Base-by-base conservation (phyloP, 2,329 filamentous ascomycete species). In the Xylaria sp. region DNA sequence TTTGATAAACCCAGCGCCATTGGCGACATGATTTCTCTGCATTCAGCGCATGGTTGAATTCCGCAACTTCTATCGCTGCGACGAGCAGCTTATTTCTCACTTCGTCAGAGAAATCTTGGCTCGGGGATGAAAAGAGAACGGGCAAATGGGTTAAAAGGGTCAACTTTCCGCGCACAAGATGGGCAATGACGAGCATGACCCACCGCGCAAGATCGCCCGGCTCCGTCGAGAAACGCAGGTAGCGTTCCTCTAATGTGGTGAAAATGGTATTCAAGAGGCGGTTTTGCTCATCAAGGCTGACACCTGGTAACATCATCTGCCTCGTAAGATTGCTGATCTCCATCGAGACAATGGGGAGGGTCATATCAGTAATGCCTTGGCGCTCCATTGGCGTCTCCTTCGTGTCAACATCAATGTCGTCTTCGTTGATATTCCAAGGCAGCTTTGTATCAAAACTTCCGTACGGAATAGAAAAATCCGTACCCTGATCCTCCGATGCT, bases 141-240 rank as follows among this genome's bases (percentile, higher is more conserved):
- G 90, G 90, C 68, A 94, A 88, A 70, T 94, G 90, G 2, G 92
- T 83, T 62, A 93, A 83, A 35, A 95, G 81, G 78, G 88, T 91
- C 80, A 93, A 87, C 75, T 93, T 94, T 54, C 88, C 87, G 77
- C 93, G 85, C 64, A 93, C 87, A 31, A 94, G 80, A 9, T 90
- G 85, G 3, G 86, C 83, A 23, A 91, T 81, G 27, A 89, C 90
- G 3, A 78, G 62, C 0, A 69, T 68, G 0, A 79, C 75, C 79
- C 80, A 80, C 53, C 76, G 74, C 1, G 64, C 51, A 19, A 79
- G 71, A 51, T 75, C 73, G 0, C 59, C 68, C 1, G 70, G 53
- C 3, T 77, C 72, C 1, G 64, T 67, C 1, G 73, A 67, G 65
- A 80, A 76, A 37, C 75, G 77, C 13, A 83, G 71, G 58, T 81